Conservation (phyloP, 2,329 filamentous ascomycete species). For the Paramyrothecium roridum region DNA sequence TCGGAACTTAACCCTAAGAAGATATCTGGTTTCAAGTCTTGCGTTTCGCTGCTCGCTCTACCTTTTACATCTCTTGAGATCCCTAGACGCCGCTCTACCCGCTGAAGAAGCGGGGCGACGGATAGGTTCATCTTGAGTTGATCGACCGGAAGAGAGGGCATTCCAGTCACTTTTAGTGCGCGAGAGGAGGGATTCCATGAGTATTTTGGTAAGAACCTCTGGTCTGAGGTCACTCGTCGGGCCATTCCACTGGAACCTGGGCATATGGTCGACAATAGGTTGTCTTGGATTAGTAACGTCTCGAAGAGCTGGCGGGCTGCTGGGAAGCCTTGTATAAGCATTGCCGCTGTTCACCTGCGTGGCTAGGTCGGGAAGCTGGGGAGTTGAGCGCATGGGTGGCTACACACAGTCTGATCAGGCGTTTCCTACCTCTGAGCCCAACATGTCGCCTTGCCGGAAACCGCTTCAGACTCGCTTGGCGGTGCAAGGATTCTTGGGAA, state of each 20-base stretch:
- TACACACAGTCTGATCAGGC: conserved; percentile 43
- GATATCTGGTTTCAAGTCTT: conserved; percentile 70
- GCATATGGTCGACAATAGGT: conserved; percentile 47
- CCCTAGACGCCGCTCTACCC: conserved; percentile 25
- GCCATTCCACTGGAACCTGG: conserved; percentile 60
- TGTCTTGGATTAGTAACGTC: conserved; percentile 13
- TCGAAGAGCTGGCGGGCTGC: conserved; percentile 24
- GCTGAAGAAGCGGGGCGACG: conserved; percentile 48
- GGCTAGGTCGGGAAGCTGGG: conserved; percentile 13
- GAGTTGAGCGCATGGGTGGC: conserved; percentile 44
- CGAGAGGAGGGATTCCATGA: conserved; percentile 67
- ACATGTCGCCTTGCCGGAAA: conserved; percentile 41
- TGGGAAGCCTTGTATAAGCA: conserved; percentile 6
- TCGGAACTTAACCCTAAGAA: conserved; percentile 98
- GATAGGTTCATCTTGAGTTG: conserved; percentile 24
- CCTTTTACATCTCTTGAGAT: conserved; percentile 55
- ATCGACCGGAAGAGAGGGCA: conserved; percentile 48
- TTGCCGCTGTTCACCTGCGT: conserved; percentile 13
- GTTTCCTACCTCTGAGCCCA: conserved; percentile 28
- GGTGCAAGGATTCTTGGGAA: conserved; percentile 30
- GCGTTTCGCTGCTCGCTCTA: conserved; percentile 67
- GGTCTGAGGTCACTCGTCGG: conserved; percentile 72
- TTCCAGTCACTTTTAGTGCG: conserved; percentile 56
- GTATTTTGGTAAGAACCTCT: conserved; percentile 73
- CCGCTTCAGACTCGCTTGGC: conserved; percentile 25